phyloP scores from a whole-genome alignment of 495 filamentous ascomycete genomes.

The Talaromyces adpressus region DNA sequence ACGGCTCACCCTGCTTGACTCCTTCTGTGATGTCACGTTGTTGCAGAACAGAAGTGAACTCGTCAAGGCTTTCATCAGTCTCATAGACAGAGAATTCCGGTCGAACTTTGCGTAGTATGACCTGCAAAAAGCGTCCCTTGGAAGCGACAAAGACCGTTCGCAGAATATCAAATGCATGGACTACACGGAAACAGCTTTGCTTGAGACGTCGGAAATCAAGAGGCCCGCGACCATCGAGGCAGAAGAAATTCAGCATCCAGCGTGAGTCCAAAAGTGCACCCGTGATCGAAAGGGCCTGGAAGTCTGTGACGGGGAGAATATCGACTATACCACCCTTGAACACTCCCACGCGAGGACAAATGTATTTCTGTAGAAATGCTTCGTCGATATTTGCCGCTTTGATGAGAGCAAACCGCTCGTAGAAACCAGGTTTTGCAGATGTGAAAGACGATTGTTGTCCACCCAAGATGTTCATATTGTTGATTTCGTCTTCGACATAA shows the following conservation, averaged over 20 bases:
- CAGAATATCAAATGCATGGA: constrained; percentile 56
- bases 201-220: constrained; percentile 42
- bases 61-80: constrained; percentile 42
- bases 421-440: constrained; percentile 14
- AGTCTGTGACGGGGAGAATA: constrained; percentile 53
- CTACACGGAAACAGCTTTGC: constrained; percentile 35
- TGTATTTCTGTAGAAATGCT: constrained; percentile 32
- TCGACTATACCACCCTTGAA: constrained; percentile 51
- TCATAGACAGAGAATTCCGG: constrained; percentile 47
- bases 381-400: constrained; percentile 34
- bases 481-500: constrained; percentile 9
- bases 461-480: constrained; percentile 12
- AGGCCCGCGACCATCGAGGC: constrained; percentile 41
- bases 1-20: constrained; percentile 54
- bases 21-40: constrained; percentile 41
- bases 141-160: constrained; percentile 61
- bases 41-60: constrained; percentile 43
- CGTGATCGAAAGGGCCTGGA: constrained; percentile 57
- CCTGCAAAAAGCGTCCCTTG: constrained; percentile 50
- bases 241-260: constrained; percentile 53
- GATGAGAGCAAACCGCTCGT: constrained; percentile 38
- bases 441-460: constrained; percentile 1
- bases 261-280: constrained; percentile 47
- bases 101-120: constrained; percentile 50
- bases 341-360: constrained; percentile 48